phyloP scores from a whole-genome alignment of 208 protist genomes.

The Acanthamoeba lenticulata region DNA sequence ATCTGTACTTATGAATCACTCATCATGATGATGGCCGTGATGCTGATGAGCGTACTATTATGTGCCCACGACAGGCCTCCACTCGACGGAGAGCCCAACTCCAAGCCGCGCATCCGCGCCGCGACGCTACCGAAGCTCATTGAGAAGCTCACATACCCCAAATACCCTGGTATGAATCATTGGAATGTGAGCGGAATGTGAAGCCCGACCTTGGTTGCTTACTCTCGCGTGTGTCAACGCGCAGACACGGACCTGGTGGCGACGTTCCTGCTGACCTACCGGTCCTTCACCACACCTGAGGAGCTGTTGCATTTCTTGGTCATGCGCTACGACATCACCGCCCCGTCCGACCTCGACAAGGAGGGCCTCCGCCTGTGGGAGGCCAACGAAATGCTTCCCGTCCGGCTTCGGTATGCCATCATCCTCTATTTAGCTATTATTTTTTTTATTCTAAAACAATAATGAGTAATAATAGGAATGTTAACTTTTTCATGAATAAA shows the following conservation, averaged over 20 bases:
- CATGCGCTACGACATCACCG: conserved; percentile 46
- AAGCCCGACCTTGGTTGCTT: not conserved
- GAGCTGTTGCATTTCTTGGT: not conserved
- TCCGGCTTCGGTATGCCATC: conserved; percentile 21
- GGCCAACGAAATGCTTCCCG: conserved; percentile 17
- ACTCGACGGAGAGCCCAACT: not conserved
- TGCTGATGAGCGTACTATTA: not conserved
- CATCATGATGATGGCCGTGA: not conserved
- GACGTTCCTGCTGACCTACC: conserved; percentile 70
- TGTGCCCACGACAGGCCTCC: not conserved
- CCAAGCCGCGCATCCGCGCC: not conserved
- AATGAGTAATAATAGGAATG: not conserved
- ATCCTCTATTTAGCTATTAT: not conserved
- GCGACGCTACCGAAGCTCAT: conserved; percentile 34
- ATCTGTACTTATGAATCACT: not conserved
- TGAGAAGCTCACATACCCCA: conserved; percentile 20
- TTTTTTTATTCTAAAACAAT: not conserved
- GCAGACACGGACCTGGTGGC: conserved; percentile 57
- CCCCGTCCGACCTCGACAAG: not conserved
- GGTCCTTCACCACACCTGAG: conserved; percentile 6
- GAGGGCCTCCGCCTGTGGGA: conserved; percentile 36
- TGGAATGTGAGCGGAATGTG: too few species aligned
- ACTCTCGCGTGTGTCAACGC: not conserved
- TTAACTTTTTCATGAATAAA: not conserved
- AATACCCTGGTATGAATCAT: conserved; percentile 43